These are phyloP conservation scores for Didymella lethalis DNA, from an alignment of 2,329 filamentous ascomycete species.

Conservation along the genomic window DNA sequence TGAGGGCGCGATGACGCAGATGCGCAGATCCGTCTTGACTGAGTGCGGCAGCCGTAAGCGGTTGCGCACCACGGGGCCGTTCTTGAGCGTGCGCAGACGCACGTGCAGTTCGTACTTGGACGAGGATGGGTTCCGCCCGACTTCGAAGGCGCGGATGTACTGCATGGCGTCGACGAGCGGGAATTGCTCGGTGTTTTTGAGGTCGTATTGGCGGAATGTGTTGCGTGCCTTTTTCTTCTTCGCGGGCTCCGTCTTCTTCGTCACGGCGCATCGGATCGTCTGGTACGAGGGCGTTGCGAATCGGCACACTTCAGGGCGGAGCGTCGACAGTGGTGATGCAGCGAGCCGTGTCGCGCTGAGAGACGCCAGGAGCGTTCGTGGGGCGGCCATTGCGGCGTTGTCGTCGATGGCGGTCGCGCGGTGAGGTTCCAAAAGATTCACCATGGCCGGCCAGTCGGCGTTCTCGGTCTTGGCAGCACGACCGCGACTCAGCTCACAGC, in stretches of 20 bases:
- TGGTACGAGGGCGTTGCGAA: slow-evolving; percentile 43
- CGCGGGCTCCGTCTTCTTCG: slow-evolving; percentile 52
- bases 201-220: slow-evolving; percentile 68
- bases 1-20: slow-evolving; percentile 91
- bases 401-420: slow-evolving; percentile 12
- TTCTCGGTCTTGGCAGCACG: not conserved
- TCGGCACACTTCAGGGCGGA: slow-evolving; percentile 31
- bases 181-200: slow-evolving; percentile 75
- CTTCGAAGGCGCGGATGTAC: slow-evolving; percentile 93
- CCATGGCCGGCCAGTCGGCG: slow-evolving; percentile 3
- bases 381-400: slow-evolving; percentile 44
- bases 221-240: slow-evolving; percentile 69
- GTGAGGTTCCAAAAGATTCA: slow-evolving; percentile 12
- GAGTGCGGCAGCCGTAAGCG: slow-evolving; percentile 88
- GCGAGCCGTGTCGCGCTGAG: slow-evolving; percentile 41
- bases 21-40: slow-evolving; percentile 84
- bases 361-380: slow-evolving; percentile 45
- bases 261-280: slow-evolving; percentile 52
- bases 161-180: slow-evolving; percentile 92
- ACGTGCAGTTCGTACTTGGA: slow-evolving; percentile 91
- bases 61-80: slow-evolving; percentile 85
- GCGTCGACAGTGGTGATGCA: slow-evolving; percentile 14
- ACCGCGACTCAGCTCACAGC: not conserved
- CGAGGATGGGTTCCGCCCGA: slow-evolving; percentile 75
- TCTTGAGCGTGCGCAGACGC: slow-evolving; percentile 82